Evolutionary conservation across 345 rosid species (phyloP), one percentile per base, ranked within the genome.

Genomic region (Eucalyptus tenuipes): DNA sequence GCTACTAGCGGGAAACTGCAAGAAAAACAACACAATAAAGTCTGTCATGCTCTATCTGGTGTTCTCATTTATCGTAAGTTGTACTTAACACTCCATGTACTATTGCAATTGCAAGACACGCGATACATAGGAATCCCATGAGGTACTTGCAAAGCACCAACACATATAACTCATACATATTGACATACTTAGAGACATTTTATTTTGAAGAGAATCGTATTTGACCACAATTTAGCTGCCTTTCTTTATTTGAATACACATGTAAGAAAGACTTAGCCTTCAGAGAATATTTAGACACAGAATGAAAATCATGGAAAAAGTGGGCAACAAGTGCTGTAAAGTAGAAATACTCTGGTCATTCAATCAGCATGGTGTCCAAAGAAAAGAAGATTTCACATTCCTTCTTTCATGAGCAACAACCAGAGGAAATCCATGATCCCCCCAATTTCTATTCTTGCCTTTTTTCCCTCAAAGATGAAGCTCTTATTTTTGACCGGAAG

Each of bases 1-100:
- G 90, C 89, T 90, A 92, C 87, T 92, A 87, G 94, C 95, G 61
- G 99, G 97, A 93, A 96, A 96, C 99, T 97, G 97, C 94, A 95
- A 93, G 75, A 87, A 92, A 92, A 84, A 53, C 50, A 29, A 91
- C 47, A 57, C 50, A 55, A 86, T 88, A 89, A 24, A 18, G 82
- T 75, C 84, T 20, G 47, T 75, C 84, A 75, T 75, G 47, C 84
- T 75, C 84, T 75, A 75, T 75, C 29, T 20, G 27, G 29, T 7
- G 10, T 75, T 75, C 47, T 75, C 47, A 75, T 75, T 75, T 37
- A 75, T 37, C 27, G 12, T 20, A 29, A 75, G 47, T 75, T 75
- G 47, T 75, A 40, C 47, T 75, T 75, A 75, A 75, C 25, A 75
- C 24, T 75, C 84, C 47, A 40, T 75, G 44, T 40, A 75, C 84